Evolutionary conservation across 73 alveolate species (phyloP), one percentile per base, ranked within the genome.

Genomic region (Paramecium caudatum): DNA sequence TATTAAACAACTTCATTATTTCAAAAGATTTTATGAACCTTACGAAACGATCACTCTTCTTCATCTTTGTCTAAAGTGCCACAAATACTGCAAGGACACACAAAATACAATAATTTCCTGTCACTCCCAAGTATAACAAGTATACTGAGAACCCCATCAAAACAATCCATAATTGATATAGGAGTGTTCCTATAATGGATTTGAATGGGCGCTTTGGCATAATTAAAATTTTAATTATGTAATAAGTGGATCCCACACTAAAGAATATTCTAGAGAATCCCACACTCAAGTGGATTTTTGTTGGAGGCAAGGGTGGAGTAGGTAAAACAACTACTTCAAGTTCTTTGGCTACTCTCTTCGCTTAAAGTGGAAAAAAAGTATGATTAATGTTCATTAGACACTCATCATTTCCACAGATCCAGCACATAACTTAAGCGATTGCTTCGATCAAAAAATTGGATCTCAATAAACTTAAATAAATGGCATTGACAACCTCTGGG

Each of bases 281-380:
- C 25, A 70, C 98, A 9, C 83, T 96, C 55, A 96, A 97, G 84
- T 98, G 99, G 99, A 93, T 98, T 39, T 98, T 98, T 82, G 99
- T 98, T 6, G 99, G 99, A 25, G 99, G 99, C 33, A 98, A 98
- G 90, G 99, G 99, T 17, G 99, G 99, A 1, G 93, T 86, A 34
- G 93, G 93, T 34, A 86, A 78, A 46, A 74, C 90, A 19, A 50
- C 93, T 4, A 83, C 93, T 16, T 74, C 91, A 7, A 82, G 93
- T 46, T 47, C 69, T 7, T 82, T 63, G 48, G 80, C 93, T 17
- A 90, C 93, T 15, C 17, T 61, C 3, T 82, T 82, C 55, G 91
- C 91, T 16, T 30, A 39, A 55, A 48, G 41, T 83, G 91, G 90
- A 21, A 74, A 49, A 32, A 68, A 61, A 32, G 90, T 82, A 83